phyloP scores from a whole-genome alignment of 148 eudicot genomes.

The Spergularia bocconei region DNA sequence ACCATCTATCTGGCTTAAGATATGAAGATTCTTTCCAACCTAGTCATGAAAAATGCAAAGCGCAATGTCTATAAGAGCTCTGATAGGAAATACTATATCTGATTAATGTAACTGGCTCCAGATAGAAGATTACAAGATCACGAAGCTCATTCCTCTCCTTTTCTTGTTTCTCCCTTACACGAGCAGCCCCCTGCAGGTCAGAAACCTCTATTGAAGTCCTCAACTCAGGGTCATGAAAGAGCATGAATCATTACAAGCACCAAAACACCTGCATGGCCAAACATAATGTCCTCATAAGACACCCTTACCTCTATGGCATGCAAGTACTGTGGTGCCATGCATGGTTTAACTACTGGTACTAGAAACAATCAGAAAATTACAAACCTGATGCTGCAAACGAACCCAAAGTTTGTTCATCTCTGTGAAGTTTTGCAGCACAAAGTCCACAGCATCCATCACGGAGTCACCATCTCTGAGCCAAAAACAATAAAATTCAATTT shows the following conservation, averaged over 20 bases:
- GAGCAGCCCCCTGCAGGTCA: constrained; percentile 98
- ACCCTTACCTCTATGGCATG: constrained; percentile 68
- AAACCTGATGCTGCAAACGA: constrained; percentile 93
- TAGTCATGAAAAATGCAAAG: constrained; percentile 34
- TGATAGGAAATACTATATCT: constrained; percentile 4
- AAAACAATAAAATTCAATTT: constrained; percentile 11
- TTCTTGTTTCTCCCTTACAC: constrained; percentile 72
- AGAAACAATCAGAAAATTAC: constrained; percentile 28
- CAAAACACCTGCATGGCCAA: constrained; percentile 97
- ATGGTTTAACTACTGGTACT: constrained; percentile 29
- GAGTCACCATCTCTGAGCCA: constrained; percentile 71
- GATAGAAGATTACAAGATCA: constrained; percentile 70
- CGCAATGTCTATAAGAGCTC: constrained; percentile 17
- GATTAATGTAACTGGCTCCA: constrained; percentile 39
- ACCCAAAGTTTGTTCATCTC: constrained; percentile 99
- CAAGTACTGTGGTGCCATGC: constrained; percentile 68
- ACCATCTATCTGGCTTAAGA: constrained; percentile 99
- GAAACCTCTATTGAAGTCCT: constrained; percentile 95
- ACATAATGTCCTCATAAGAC: constrained; percentile 82
- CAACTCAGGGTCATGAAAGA: constrained; percentile 89
- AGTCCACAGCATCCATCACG: constrained; percentile 95
- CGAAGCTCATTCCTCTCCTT: constrained; percentile 98
- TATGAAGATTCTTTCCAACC: constrained; percentile 98
- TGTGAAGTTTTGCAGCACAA: constrained; percentile 90
- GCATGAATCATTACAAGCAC: constrained; percentile 86